Percentiles rank a stretch among this genome's conserved stretches.
These are phyloP conservation scores for Amauroascus verrucosus DNA, from an alignment of 2,329 filamentous ascomycete species.

Conservation along the genomic window DNA sequence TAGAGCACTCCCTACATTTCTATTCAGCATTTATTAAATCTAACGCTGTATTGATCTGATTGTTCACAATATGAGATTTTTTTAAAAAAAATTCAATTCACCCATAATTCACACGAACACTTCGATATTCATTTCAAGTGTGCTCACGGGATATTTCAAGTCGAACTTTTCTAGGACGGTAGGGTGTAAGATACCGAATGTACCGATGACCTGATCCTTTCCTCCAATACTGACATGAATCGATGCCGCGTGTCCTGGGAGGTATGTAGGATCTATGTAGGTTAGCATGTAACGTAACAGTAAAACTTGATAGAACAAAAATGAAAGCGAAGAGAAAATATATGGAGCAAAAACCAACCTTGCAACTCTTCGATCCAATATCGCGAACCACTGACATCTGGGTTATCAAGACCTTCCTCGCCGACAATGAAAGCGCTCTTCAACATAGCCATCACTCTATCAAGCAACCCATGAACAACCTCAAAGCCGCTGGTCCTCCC, in stretches of 20 bases:
- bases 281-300: background rate
- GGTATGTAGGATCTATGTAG: slow-evolving; percentile 66
- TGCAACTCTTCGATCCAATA: slow-evolving; percentile 95
- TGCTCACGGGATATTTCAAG: slow-evolving; percentile 84
- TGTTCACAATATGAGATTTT: no score
- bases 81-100: background rate
- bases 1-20: background rate
- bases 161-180: slow-evolving; percentile 89
- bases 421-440: slow-evolving; percentile 67
- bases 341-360: slow-evolving; percentile 41
- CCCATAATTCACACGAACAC: slow-evolving; percentile 58
- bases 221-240: slow-evolving; percentile 67
- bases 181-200: slow-evolving; percentile 90
- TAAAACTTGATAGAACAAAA: background rate
- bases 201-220: slow-evolving; percentile 67
- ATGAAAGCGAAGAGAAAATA: no score
- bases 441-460: slow-evolving; percentile 87
- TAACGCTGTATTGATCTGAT: no score
- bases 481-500: slow-evolving; percentile 93
- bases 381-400: slow-evolving; percentile 50
- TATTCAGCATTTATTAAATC: background rate
- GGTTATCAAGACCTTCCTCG: slow-evolving; percentile 57
- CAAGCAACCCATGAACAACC: slow-evolving; percentile 84
- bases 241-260: slow-evolving; percentile 76
- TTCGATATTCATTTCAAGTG: slow-evolving; percentile 88